Conservation (phyloP, 2,329 filamentous ascomycete genomes). For the Penicillium sclerotiorum region DNA sequence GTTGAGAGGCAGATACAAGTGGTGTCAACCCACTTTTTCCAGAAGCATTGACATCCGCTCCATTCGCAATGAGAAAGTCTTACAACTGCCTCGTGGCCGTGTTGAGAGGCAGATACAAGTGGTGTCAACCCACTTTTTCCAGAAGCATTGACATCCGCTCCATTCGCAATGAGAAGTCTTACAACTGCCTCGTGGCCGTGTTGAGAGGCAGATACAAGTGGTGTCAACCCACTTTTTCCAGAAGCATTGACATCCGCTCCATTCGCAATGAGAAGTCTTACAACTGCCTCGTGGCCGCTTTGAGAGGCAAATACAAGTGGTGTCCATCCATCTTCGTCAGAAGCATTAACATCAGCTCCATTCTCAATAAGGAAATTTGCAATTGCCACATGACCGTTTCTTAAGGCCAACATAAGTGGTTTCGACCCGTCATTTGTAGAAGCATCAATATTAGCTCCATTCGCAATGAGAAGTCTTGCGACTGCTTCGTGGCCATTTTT, state of each 20-base stretch:
- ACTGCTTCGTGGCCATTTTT: constrained; percentile 3
- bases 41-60: constrained; percentile 8
- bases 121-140: too few species aligned
- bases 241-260: constrained; percentile 8
- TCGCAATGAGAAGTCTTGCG: not conserved
- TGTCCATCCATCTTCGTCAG: not conserved
- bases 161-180: too few species aligned
- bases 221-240: not conserved
- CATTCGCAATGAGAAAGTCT: constrained; percentile 12
- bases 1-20: constrained; percentile 1
- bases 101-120: too few species aligned
- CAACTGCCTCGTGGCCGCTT: not conserved
- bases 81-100: constrained; percentile 2
- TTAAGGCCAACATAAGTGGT: not conserved
- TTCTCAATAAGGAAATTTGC: not conserved
- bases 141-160: constrained; percentile 12
- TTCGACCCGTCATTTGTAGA: not conserved
- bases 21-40: too few species aligned
- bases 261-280: constrained; percentile 11
- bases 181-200: constrained; percentile 8
- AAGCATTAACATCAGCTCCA: not conserved
- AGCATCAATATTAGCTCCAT: not conserved
- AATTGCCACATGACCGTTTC: not conserved
- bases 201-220: constrained; percentile 5
- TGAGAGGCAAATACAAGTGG: not conserved